A percentile compares a stretch with the other conserved stretches of the same genome.
phyloP scores from a whole-genome alignment of 805 yeast genomes.

The Lachancea lanzarotensis region DNA sequence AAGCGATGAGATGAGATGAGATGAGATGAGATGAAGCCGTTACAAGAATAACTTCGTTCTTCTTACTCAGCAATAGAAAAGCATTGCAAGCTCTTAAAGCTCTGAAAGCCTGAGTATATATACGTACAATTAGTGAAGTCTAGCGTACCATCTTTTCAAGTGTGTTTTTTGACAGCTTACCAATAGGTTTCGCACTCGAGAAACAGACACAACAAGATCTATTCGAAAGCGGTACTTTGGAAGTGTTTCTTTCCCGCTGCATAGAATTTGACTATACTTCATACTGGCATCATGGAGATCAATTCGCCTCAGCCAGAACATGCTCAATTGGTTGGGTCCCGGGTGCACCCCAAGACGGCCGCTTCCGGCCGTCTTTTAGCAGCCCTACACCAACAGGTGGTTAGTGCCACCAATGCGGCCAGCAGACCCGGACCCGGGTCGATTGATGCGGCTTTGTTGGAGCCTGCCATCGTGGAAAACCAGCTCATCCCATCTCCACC shows the following conservation, averaged over 20 bases:
- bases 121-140: too few species aligned
- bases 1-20: slow-evolving; percentile 5
- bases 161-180: not conserved
- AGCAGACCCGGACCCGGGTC: not conserved
- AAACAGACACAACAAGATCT: not conserved
- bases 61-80: too few species aligned
- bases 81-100: too few species aligned
- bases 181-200: not conserved
- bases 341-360: slow-evolving; percentile 14
- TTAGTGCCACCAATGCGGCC: not conserved
- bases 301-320: slow-evolving; percentile 32
- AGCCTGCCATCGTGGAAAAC: slow-evolving; percentile 9
- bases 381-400: slow-evolving; percentile 15
- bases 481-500: slow-evolving; percentile 31
- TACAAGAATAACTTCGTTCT: not conserved
- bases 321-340: slow-evolving; percentile 21
- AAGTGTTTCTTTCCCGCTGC: not conserved
- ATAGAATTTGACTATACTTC: not conserved
- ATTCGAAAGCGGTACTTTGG: too few species aligned
- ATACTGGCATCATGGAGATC: slow-evolving; percentile 19
- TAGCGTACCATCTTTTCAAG: not conserved
- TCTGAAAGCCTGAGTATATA: too few species aligned
- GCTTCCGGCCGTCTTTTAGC: slow-evolving; percentile 12
- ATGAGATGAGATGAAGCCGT: not conserved
- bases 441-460: not conserved